These are phyloP conservation scores for Barnettozyma salicaria DNA, from an alignment of 805 yeast genomes.

Conservation along the genomic window DNA sequence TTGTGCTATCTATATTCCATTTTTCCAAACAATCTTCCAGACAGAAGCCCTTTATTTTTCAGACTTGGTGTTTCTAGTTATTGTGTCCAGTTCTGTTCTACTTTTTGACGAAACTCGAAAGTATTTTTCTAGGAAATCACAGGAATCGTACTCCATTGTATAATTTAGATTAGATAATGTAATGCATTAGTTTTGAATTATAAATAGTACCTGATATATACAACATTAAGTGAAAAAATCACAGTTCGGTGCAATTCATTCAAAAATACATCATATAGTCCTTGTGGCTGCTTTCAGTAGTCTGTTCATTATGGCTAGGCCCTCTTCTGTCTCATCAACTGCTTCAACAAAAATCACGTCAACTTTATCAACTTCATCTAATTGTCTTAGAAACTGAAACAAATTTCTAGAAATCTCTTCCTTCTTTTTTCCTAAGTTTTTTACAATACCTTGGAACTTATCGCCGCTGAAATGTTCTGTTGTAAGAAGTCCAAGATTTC, in stretches of 20 bases:
- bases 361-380: conserved; percentile 57
- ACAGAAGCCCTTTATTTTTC: conserved; percentile 78
- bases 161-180: too few species aligned
- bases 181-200: too few species aligned
- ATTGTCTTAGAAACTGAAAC: conserved; percentile 65
- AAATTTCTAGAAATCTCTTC: conserved; percentile 67
- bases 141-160: conserved; percentile 24
- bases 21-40: conserved; percentile 87
- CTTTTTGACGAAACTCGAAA: conserved; percentile 81
- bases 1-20: conserved; percentile 89
- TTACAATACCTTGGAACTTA: conserved; percentile 20
- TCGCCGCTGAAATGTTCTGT: conserved; percentile 26
- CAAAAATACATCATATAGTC: conserved; percentile 25
- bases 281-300: conserved; percentile 75
- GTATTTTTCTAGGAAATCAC: conserved; percentile 26
- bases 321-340: conserved; percentile 66
- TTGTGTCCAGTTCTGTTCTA: conserved; percentile 74
- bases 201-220: too few species aligned
- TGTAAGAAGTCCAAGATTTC: conserved; percentile 48
- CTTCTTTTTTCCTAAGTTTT: conserved; percentile 38
- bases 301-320: conserved; percentile 93
- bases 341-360: conserved; percentile 83
- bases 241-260: too few species aligned
- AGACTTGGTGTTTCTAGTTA: conserved; percentile 60
- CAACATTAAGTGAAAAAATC: too few species aligned